These are phyloP conservation scores for Silene conica DNA, from an alignment of 148 eudicot species.

Conservation along the genomic window DNA sequence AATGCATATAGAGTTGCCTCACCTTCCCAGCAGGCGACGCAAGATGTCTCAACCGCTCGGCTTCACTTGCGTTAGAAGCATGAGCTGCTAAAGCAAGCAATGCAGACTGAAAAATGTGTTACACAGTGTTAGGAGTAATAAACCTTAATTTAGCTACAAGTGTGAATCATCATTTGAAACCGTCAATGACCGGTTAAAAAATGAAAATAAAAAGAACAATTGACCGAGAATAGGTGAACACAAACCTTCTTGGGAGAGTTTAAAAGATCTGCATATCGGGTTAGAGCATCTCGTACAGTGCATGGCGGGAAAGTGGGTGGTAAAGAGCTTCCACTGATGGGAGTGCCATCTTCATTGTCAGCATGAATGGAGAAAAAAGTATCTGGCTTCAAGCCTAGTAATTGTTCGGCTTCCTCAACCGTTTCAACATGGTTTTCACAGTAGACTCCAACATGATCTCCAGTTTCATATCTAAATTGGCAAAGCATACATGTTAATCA, in stretches of 20 bases:
- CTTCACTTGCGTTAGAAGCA: conserved; percentile 86
- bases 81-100: conserved; percentile 87
- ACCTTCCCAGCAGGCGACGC: conserved; percentile 99
- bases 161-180: too few species aligned
- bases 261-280: conserved; percentile 84
- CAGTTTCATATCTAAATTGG: conserved; percentile 79
- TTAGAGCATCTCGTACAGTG: conserved; percentile 66
- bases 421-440: conserved; percentile 69
- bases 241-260: conserved; percentile 83
- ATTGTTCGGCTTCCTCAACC: conserved; percentile 79
- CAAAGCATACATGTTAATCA: not conserved
- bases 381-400: conserved; percentile 52
- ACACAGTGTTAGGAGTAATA: not conserved
- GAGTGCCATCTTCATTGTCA: conserved; percentile 85
- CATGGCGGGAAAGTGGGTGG: conserved; percentile 91
- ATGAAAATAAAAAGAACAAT: too few species aligned
- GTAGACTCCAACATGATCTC: conserved; percentile 98
- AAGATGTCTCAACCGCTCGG: conserved; percentile 72
- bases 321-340: conserved; percentile 55
- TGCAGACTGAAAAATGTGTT: conserved; percentile 53
- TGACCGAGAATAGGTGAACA: not conserved
- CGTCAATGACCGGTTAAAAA: too few species aligned
- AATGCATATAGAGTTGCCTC: conserved; percentile 3
- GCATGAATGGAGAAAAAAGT: conserved; percentile 75
- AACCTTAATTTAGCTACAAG: too few species aligned